A percentile compares a stretch with the other conserved stretches of the same genome.
These are phyloP conservation scores for Sechiopsis laciniata DNA, from an alignment of 306 rosid genomes.

Conservation along the genomic window DNA sequence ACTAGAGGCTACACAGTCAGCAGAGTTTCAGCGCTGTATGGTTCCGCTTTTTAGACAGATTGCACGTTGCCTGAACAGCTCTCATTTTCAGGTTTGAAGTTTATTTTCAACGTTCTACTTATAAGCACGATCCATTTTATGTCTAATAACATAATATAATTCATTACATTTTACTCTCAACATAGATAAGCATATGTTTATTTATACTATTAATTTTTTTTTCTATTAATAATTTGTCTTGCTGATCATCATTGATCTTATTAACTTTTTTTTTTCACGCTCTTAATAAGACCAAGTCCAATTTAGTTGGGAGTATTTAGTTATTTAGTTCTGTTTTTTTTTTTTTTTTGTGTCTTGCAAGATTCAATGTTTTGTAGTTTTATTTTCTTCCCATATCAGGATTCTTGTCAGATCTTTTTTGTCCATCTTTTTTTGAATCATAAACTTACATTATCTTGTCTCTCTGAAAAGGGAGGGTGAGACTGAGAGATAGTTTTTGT, in stretches of 20 bases:
- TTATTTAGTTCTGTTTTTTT: neutral
- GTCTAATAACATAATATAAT: neutral
- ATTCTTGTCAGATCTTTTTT: neutral
- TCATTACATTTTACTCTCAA: neutral
- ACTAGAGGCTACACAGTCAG: slow-evolving; percentile 81
- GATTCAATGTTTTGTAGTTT: too few relatives aligned
- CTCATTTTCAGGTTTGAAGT: slow-evolving; percentile 81
- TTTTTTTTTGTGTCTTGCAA: too few relatives aligned
- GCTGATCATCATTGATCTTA: neutral
- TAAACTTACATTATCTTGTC: neutral
- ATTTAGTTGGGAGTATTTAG: neutral
- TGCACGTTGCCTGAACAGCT: slow-evolving; percentile 82
- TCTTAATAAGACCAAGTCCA: neutral
- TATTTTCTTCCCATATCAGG: neutral
- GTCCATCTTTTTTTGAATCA: neutral
- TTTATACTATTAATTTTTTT: neutral
- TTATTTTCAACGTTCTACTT: neutral
- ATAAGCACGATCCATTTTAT: neutral
- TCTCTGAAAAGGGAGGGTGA: neutral
- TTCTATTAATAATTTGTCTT: neutral
- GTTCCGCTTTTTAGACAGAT: slow-evolving; percentile 90
- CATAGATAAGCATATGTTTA: neutral
- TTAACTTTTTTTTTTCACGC: neutral
- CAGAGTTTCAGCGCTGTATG: slow-evolving; percentile 93
- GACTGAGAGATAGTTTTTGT: neutral